Conservation (phyloP, 2,329 filamentous ascomycete genomes). For the Colletotrichum paranaense region DNA sequence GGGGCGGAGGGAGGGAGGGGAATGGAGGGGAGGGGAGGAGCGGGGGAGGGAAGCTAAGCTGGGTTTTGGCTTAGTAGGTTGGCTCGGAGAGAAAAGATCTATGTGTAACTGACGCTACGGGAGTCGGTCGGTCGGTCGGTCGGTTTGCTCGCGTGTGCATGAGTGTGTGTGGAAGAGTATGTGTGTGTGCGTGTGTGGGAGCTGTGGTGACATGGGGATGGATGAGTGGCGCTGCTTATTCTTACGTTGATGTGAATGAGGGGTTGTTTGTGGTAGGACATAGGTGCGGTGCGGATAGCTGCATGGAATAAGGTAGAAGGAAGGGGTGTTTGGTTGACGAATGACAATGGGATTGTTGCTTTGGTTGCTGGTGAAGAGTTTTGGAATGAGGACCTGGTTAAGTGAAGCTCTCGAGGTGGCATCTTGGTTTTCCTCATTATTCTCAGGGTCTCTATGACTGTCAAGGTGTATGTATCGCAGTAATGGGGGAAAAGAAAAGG, state of each 20-base stretch:
- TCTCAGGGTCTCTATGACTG: no score
- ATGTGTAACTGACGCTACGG: constrained; percentile 31
- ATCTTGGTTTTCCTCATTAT: neutral
- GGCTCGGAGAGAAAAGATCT: constrained; percentile 12
- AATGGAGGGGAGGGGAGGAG: neutral
- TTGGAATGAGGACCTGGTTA: neutral
- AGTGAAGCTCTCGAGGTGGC: neutral
- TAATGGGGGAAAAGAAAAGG: neutral
- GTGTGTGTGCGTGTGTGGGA: neutral
- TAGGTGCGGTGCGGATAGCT: neutral
- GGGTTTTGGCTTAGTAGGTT: neutral
- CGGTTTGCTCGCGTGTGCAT: no score
- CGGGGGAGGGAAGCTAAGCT: neutral
- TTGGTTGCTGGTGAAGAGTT: neutral
- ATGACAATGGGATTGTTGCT: neutral
- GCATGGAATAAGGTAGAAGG: neutral
- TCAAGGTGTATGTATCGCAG: no score
- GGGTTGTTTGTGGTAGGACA: neutral
- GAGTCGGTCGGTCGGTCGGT: neutral
- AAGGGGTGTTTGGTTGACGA: no score
- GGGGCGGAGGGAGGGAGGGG: neutral
- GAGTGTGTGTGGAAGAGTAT: neutral
- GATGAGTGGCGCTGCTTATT: neutral
- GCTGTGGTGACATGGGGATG: neutral
- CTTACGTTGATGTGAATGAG: neutral